Base-by-base conservation (phyloP, 1,284 basidiomycete species). In the Ganoderma resinaceum region DNA sequence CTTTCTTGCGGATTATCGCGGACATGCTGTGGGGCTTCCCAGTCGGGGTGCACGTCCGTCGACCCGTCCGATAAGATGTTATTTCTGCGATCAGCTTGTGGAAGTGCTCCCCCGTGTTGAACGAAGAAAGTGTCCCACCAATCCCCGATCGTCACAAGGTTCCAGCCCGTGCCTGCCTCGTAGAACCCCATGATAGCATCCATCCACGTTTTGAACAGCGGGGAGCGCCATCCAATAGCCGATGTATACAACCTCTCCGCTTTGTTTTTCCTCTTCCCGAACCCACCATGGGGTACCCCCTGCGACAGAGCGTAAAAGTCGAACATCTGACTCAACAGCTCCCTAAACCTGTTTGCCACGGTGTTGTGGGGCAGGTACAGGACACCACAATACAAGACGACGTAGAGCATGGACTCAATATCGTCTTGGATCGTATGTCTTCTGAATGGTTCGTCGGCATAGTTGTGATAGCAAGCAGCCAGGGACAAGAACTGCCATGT, bases 401-500 rank as follows among this genome's bases (percentile, higher is more conserved):
- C 65, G 18, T 66, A 66, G 40, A 66, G 46, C 16, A 69, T 31
- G 11, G 66, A 61, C 31, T 70, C 69, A 63, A 70, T 63, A 26
- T 67, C 69, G 55, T 70, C 69, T 29, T 62, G 23, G 26, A 70
- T 31, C 0, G 59, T 59, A 26, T 70, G 66, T 33, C 33, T 16
- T 31, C 52, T 20, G 31, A 61, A 40, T 23, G n/a, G 40, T 57
- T 16, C 4, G 7, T 46, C 8, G 2, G 20, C 23, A 1, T 59
- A 23, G 1, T 35, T 38, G 18, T 62, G 60, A 52, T 1, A 20
- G 61, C 53, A 33, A 8, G 31, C 52, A 18, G 33, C 23, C 5
- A 35, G 20, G 11, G 69, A 70, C 55, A 67, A 62, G 42, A 67
- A 70, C 3, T 52, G 37, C 69, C 69, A 70, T 11, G 68, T 66